Conservation (phyloP, 1,284 basidiomycete genomes). For the Trichosporon coremiiforme region DNA sequence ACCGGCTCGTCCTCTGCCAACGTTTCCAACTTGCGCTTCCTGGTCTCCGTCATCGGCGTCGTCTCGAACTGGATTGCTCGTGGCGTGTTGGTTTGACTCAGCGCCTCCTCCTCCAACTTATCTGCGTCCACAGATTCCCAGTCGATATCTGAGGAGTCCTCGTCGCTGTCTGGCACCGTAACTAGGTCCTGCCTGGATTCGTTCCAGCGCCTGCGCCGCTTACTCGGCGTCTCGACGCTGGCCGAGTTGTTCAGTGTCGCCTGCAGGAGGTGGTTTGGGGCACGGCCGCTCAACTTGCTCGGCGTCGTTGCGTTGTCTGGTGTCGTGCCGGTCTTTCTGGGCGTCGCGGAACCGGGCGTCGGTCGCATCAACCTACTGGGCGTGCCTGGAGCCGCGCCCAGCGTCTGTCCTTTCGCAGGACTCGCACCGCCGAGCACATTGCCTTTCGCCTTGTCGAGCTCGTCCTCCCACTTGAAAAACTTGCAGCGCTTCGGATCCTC, state of each 20-base stretch:
- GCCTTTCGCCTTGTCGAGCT: conserved; percentile 22
- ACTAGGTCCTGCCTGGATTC: background rate
- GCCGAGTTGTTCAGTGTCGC: background rate
- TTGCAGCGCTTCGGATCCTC: conserved; percentile 47
- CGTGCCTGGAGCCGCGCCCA: conserved; percentile 15
- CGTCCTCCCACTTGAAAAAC: conserved; percentile 54
- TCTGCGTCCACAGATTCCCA: conserved; percentile 48
- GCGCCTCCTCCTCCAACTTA: conserved; percentile 42
- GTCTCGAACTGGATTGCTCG: background rate
- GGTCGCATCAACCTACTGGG: conserved; percentile 21
- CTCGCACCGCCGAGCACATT: conserved; percentile 9
- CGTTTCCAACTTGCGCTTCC: background rate
- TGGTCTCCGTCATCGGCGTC: background rate
- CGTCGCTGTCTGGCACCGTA: conserved; percentile 18
- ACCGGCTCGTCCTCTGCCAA: background rate
- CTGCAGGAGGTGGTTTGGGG: background rate
- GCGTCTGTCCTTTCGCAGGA: background rate
- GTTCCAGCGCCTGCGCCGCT: conserved; percentile 1
- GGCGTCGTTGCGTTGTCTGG: background rate
- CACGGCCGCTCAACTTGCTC: background rate
- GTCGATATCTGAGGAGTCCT: conserved; percentile 35
- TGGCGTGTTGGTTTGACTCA: background rate
- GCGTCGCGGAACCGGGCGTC: background rate
- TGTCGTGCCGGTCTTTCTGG: background rate
- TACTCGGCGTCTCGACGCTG: background rate